These are phyloP conservation scores for Cubamyces sp. DNA, from an alignment of 768 basidiomycete genomes.

Conservation along the genomic window DNA sequence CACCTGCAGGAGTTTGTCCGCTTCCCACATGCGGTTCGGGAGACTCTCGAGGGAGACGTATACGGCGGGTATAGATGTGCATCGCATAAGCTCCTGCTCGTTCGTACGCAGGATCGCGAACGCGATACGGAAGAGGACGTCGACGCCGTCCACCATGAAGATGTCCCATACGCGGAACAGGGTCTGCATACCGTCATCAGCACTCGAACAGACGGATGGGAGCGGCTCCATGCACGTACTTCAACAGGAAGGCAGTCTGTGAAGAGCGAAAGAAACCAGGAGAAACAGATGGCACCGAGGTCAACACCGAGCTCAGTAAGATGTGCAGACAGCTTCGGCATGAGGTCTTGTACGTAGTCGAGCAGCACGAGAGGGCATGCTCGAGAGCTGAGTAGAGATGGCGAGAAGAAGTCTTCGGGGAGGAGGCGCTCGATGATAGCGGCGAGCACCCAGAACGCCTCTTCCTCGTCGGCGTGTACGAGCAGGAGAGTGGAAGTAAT, in stretches of 20 bases:
- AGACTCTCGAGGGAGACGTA: conserved; percentile 89
- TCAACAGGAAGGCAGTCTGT: conserved; percentile 96
- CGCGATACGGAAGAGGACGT: conserved; percentile 89
- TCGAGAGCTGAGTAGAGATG: conserved; percentile 87
- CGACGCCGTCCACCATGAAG: conserved; percentile 90
- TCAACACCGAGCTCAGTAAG: conserved; percentile 84
- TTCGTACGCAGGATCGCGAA: conserved; percentile 84
- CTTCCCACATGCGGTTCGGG: conserved; percentile 92
- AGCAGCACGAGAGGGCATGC: conserved; percentile 91
- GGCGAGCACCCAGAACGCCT: conserved; percentile 93
- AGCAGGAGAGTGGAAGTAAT: conserved; percentile 93
- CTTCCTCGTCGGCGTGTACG: conserved; percentile 93
- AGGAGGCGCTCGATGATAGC: conserved; percentile 89
- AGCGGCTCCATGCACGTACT: conserved; percentile 46
- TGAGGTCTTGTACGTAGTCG: conserved; percentile 80
- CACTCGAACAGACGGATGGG: not conserved
- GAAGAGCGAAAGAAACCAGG: conserved; percentile 97
- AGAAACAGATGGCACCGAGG: conserved; percentile 93
- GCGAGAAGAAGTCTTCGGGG: conserved; percentile 93
- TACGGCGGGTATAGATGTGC: conserved; percentile 84
- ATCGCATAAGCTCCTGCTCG: conserved; percentile 81
- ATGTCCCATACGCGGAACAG: conserved; percentile 96
- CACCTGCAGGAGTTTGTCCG: conserved; percentile 89
- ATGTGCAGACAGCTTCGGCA: conserved; percentile 77
- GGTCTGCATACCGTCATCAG: conserved; percentile 54